Evolutionary conservation across 2,329 filamentous ascomycete species (phyloP).

Genomic region (Clonostachys solani): DNA sequence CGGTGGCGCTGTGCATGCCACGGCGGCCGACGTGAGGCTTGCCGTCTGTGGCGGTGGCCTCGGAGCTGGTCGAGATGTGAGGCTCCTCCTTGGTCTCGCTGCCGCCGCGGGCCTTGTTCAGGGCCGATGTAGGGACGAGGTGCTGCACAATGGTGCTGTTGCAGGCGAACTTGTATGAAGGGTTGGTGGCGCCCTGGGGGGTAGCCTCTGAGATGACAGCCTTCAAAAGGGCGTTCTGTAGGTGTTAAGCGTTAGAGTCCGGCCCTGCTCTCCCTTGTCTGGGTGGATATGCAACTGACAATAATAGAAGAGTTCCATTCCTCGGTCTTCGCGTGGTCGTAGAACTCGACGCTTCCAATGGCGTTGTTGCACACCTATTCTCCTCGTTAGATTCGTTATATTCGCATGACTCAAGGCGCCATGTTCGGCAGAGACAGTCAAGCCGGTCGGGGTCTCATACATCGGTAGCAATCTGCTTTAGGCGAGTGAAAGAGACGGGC

Average conservation of each 20-base stretch:
- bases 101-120: constrained; percentile 54
- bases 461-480: constrained; percentile 83
- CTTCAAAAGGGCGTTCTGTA: constrained; percentile 71
- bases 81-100: constrained; percentile 45
- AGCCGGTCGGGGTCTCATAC: constrained; percentile 41
- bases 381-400: constrained; percentile 8
- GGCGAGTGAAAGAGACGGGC: constrained; percentile 72
- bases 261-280: neutral
- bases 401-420: neutral
- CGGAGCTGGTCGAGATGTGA: constrained; percentile 50
- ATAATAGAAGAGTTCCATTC: constrained; percentile 93
- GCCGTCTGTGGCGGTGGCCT: constrained; percentile 51
- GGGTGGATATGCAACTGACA: constrained; percentile 47
- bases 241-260: neutral
- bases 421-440: neutral
- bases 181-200: constrained; percentile 49
- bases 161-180: constrained; percentile 87
- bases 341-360: constrained; percentile 69
- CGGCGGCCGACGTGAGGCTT: constrained; percentile 76
- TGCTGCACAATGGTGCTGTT: constrained; percentile 99
- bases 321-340: constrained; percentile 82
- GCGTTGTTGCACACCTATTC: constrained; percentile 76
- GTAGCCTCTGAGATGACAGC: constrained; percentile 73
- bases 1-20: constrained; percentile 85
- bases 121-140: constrained; percentile 62